phyloP scores from a whole-genome alignment of 2,329 filamentous ascomycete genomes.

The Ploettnerulaceae sp. region DNA sequence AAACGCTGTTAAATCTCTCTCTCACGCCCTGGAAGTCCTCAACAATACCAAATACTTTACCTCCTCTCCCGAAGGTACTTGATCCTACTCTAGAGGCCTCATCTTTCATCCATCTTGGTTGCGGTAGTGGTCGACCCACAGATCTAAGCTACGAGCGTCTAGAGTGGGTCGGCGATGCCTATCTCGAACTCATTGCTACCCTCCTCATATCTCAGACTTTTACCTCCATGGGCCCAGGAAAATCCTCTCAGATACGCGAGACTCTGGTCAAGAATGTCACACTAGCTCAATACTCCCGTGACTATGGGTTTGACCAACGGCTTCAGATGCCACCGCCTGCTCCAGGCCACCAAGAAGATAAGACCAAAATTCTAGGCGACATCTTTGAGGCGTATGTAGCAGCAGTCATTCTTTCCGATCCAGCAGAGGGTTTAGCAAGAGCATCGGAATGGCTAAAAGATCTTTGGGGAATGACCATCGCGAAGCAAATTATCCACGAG shows the following conservation, averaged over 20 bases:
- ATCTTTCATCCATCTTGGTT: constrained; percentile 58
- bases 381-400: constrained; percentile 90
- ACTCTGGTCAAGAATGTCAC: constrained; percentile 75
- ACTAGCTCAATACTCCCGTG: constrained; percentile 61
- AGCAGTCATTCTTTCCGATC: constrained; percentile 66
- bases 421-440: constrained; percentile 53
- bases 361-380: constrained; percentile 74
- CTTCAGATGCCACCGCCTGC: constrained; percentile 35
- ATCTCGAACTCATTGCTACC: constrained; percentile 72
- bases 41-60: constrained; percentile 45
- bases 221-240: constrained; percentile 57
- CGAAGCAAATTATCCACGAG: constrained; percentile 45
- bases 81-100: constrained; percentile 55
- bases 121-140: constrained; percentile 16
- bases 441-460: constrained; percentile 67
- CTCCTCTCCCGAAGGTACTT: constrained; percentile 56
- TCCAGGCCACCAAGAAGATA: constrained; percentile 41
- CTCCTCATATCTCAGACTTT: constrained; percentile 73
- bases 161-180: constrained; percentile 86
- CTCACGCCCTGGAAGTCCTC: constrained; percentile 47
- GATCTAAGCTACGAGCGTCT: constrained; percentile 66
- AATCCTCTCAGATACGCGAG: constrained; percentile 72
- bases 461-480: constrained; percentile 66
- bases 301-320: constrained; percentile 65
- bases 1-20: constrained; percentile 21